phyloP scores from a whole-genome alignment of 2,329 filamentous ascomycete species.

The Byssochlamys sp. region DNA sequence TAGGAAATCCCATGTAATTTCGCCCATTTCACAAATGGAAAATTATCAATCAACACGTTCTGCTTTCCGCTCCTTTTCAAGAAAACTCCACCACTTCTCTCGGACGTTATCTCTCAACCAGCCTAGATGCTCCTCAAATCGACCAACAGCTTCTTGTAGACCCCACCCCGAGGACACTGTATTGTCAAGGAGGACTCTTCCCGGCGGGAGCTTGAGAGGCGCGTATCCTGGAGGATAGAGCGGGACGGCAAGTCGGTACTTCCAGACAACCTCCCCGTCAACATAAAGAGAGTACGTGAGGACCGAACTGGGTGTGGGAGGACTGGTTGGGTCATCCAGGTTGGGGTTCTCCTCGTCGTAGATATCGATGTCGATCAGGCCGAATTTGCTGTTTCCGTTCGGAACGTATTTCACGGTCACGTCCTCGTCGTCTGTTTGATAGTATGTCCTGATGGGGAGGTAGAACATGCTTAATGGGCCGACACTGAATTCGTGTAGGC shows the following conservation, averaged over 20 bases:
- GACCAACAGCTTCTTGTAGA: constrained; percentile 12
- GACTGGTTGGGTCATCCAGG: background rate
- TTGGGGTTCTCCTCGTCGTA: constrained; percentile 36
- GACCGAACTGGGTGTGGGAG: constrained; percentile 40
- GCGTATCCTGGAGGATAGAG: constrained; percentile 9
- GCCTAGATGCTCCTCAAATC: constrained; percentile 11
- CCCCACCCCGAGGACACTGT: constrained; percentile 12
- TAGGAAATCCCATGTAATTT: background rate
- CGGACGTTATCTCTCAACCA: constrained; percentile 3
- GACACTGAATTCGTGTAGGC: constrained; percentile 78
- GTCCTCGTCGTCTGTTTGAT: constrained; percentile 70
- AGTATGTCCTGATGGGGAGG: constrained; percentile 72
- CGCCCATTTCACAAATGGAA: background rate
- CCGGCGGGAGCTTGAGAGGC: constrained; percentile 16
- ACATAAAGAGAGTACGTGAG: constrained; percentile 75
- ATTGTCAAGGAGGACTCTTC: constrained; percentile 23
- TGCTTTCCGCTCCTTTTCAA: constrained; percentile 9
- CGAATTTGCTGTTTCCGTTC: constrained; percentile 80
- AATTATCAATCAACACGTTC: constrained; percentile 10
- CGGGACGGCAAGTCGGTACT: constrained; percentile 32
- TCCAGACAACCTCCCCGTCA: constrained; percentile 72
- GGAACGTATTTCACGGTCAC: constrained; percentile 74
- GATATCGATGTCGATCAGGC: constrained; percentile 67
- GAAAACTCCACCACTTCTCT: constrained; percentile 9
- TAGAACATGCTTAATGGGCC: constrained; percentile 93